phyloP scores from a whole-genome alignment of 202 grass and related monocot genomes.

The Setaria italica region DNA sequence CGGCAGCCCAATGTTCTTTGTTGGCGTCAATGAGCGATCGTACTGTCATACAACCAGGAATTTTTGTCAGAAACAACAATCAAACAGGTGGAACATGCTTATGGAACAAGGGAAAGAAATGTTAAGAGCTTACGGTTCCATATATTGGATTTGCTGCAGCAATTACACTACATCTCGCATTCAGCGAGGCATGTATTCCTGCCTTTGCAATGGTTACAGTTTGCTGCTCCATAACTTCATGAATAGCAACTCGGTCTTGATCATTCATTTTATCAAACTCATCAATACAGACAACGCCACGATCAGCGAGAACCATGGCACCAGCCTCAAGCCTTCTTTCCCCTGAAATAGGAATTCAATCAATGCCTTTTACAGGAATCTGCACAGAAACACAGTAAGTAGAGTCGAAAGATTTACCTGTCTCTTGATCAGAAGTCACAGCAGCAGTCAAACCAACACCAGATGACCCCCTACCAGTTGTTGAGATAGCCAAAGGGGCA shows the following conservation, averaged over 20 bases:
- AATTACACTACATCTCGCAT: slow-evolving; percentile 98
- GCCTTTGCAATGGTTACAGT: slow-evolving; percentile 99
- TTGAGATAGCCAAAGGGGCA: slow-evolving; percentile 90
- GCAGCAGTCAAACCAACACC: slow-evolving; percentile 98
- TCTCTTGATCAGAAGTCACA: slow-evolving; percentile 96
- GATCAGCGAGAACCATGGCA: slow-evolving; percentile 99
- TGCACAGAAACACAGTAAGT: neutral
- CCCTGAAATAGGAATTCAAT: slow-evolving; percentile 55
- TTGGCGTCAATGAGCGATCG: slow-evolving; percentile 95
- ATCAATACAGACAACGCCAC: slow-evolving; percentile 95
- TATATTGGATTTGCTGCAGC: slow-evolving; percentile 99
- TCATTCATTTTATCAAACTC: slow-evolving; percentile 99
- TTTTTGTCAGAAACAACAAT: slow-evolving; percentile 45
- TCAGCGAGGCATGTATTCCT: slow-evolving; percentile 97
- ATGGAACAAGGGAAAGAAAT: neutral
- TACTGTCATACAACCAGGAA: slow-evolving; percentile 62
- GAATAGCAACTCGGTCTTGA: slow-evolving; percentile 95
- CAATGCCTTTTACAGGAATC: slow-evolving; percentile 23
- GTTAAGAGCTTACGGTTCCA: slow-evolving; percentile 75
- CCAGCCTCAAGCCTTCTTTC: slow-evolving; percentile 99
- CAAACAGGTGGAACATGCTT: neutral
- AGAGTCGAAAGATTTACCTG: slow-evolving; percentile 57
- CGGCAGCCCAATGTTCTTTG: slow-evolving; percentile 97
- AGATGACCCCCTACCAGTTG: slow-evolving; percentile 95
- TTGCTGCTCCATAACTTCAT: slow-evolving; percentile 99